Conservation (phyloP, 2,329 filamentous ascomycete species). For the Ophiostoma novo-ulmi region DNA sequence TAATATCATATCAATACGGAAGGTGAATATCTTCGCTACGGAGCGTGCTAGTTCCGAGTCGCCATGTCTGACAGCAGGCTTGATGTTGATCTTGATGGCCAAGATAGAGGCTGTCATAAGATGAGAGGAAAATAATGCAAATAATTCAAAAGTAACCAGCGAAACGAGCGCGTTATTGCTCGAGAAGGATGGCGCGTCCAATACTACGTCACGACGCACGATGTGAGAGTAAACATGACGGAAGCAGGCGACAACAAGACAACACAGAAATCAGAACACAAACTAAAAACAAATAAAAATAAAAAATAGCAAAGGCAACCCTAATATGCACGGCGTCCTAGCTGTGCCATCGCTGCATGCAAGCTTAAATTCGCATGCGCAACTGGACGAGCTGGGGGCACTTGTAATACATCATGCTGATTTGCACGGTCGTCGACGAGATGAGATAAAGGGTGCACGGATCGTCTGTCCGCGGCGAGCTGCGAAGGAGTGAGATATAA, state of each 20-base stretch:
- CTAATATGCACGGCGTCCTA: background rate
- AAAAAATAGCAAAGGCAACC: background rate
- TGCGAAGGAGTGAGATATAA: background rate
- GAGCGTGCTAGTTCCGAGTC: background rate
- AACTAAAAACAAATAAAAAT: background rate
- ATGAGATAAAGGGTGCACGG: conserved; percentile 4
- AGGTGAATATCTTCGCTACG: background rate
- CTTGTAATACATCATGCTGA: background rate
- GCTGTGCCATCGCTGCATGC: conserved; percentile 11
- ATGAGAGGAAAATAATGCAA: background rate
- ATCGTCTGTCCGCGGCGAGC: background rate
- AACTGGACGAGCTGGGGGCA: background rate
- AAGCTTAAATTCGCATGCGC: conserved; percentile 6
- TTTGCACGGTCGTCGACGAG: background rate
- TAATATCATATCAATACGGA: background rate
- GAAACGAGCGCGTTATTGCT: background rate
- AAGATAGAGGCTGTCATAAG: background rate
- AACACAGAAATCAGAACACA: background rate
- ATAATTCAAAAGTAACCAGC: background rate
- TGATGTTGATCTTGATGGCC: background rate
- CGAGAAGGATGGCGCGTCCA: background rate
- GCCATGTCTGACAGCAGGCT: background rate
- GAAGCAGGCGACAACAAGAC: background rate
- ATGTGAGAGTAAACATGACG: background rate
- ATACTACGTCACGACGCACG: background rate